phyloP scores from a whole-genome alignment of 225 moss, liverwort and hornwort species.

The Thuidium tamariscinum region DNA sequence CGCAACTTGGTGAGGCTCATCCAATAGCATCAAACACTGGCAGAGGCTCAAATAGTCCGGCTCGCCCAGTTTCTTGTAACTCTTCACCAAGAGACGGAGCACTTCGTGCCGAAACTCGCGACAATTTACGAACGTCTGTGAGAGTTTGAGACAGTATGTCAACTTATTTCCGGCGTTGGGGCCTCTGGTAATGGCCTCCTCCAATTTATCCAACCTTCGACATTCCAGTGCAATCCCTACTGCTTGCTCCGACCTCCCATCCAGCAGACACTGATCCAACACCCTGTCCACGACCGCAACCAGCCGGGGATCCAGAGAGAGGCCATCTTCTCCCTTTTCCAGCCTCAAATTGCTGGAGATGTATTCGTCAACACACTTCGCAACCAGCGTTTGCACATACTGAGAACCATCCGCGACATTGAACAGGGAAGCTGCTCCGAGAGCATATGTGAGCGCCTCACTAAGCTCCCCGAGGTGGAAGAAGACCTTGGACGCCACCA shows the following conservation, averaged over 20 bases:
- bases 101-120: conserved; percentile 71
- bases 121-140: conserved; percentile 85
- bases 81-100: conserved; percentile 61
- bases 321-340: conserved; percentile 44
- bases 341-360: conserved; percentile 53
- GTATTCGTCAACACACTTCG: conserved; percentile 93
- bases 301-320: conserved; percentile 57
- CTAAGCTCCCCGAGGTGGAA: conserved; percentile 86
- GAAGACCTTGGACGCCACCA: conserved; percentile 91
- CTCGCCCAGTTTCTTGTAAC: conserved; percentile 51
- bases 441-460: conserved; percentile 59
- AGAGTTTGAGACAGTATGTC: conserved; percentile 70
- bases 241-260: conserved; percentile 79
- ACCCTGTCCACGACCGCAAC: conserved; percentile 71
- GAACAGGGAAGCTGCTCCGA: conserved; percentile 76
- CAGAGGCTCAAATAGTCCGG: conserved; percentile 88
- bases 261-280: conserved; percentile 79
- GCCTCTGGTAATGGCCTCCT: conserved; percentile 71
- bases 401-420: conserved; percentile 67
- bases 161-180: conserved; percentile 46
- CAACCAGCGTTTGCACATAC: conserved; percentile 86
- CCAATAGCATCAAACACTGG: conserved; percentile 84
- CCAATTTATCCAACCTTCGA: conserved; percentile 78
- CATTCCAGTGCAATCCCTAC: conserved; percentile 95
- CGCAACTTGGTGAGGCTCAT: conserved; percentile 71